phyloP scores from a whole-genome alignment of 2,329 filamentous ascomycete species.

The Microdochium bolleyi region DNA sequence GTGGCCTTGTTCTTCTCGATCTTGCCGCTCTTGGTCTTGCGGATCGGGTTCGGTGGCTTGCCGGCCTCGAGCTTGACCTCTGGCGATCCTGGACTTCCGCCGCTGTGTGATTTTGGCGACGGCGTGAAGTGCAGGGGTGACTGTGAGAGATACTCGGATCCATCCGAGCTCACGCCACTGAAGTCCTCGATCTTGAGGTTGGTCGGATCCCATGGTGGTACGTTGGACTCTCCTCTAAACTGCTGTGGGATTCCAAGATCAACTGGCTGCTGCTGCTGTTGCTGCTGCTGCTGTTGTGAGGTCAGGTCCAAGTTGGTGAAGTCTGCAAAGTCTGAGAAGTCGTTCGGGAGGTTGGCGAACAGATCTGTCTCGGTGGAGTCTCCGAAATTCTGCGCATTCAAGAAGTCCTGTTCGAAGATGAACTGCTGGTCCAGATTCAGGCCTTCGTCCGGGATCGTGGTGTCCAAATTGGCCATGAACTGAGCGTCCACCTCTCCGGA shows the following conservation, averaged over 20 bases:
- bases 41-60: constrained; percentile 24
- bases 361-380: constrained; percentile 10
- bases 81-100: constrained; percentile 18
- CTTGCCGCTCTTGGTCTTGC: constrained; percentile 33
- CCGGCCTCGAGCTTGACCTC: constrained; percentile 13
- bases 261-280: constrained; percentile 15
- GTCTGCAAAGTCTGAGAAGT: constrained; percentile 6
- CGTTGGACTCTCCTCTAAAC: constrained; percentile 25
- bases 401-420: constrained; percentile 29
- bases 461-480: constrained; percentile 16
- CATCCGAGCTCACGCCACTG: constrained; percentile 8
- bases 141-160: constrained; percentile 17
- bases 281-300: constrained; percentile 10
- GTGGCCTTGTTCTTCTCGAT: constrained; percentile 36
- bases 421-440: constrained; percentile 16
- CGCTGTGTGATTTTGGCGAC: constrained; percentile 10
- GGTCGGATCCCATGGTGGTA: constrained; percentile 33
- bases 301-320: constrained; percentile 17
- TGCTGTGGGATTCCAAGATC: constrained; percentile 29
- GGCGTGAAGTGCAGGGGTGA: constrained; percentile 14
- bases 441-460: not conserved
- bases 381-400: constrained; percentile 25
- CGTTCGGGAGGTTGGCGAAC: constrained; percentile 16
- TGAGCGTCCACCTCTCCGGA: constrained; percentile 17
- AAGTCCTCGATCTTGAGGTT: constrained; percentile 21